Evolutionary conservation across 2,329 filamentous ascomycete species (phyloP).

Genomic region (Chaetothyriales sp.): DNA sequence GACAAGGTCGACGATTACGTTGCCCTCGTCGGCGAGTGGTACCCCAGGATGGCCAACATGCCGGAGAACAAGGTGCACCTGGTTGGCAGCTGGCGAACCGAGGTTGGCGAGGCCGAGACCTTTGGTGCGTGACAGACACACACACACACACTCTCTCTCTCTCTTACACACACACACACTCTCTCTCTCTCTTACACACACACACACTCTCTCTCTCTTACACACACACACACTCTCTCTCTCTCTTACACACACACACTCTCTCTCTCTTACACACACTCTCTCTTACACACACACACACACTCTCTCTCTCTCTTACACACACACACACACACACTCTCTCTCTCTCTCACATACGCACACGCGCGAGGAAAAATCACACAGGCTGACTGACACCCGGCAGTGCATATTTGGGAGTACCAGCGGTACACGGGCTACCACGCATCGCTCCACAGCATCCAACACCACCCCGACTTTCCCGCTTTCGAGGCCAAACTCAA

Average conservation of each 20-base stretch:
- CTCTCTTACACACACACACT: too few species aligned
- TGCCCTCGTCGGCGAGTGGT: slow-evolving; percentile 77
- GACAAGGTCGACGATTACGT: slow-evolving; percentile 94
- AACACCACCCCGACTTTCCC: slow-evolving; percentile 66
- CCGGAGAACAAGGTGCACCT: slow-evolving; percentile 89
- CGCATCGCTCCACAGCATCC: slow-evolving; percentile 73
- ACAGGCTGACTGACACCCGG: neutral
- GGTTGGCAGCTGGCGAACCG: slow-evolving; percentile 94
- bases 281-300: too few species aligned
- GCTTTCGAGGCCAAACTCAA: slow-evolving; percentile 77
- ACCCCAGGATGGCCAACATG: slow-evolving; percentile 71
- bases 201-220: too few species aligned
- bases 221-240: too few species aligned
- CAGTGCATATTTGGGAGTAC: slow-evolving; percentile 99
- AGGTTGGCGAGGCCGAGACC: slow-evolving; percentile 92
- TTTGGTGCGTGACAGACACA: slow-evolving; percentile 53
- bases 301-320: too few species aligned
- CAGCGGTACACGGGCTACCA: slow-evolving; percentile 95
- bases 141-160: too few species aligned
- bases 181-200: too few species aligned
- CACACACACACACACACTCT: too few species aligned
- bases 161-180: too few species aligned
- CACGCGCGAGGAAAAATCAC: neutral
- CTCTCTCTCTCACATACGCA: too few species aligned
- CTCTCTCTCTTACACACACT: too few species aligned